Conservation (phyloP, 441 rosid species). For the Populus hybrid region DNA sequence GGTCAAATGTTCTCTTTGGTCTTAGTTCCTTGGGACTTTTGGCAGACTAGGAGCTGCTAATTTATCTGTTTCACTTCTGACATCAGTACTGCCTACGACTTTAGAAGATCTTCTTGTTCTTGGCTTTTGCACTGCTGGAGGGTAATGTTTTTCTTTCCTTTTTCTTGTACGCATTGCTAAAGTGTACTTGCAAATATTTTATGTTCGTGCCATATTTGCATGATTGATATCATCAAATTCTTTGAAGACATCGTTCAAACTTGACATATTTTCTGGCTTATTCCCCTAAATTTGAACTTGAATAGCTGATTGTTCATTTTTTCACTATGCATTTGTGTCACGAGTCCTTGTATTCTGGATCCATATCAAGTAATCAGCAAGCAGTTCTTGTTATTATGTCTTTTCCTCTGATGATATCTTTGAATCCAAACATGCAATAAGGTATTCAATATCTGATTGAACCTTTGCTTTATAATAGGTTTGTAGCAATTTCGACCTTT, state of each 20-base stretch:
- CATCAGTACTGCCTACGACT: conserved; percentile 79
- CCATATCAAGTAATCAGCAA: background rate
- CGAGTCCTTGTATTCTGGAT: background rate
- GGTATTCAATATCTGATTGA: conserved; percentile 7
- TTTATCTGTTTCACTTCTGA: conserved; percentile 81
- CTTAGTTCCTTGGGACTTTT: conserved; percentile 72
- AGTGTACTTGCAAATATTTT: background rate
- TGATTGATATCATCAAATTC: background rate
- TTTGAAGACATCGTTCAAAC: background rate
- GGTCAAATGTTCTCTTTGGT: conserved; percentile 19
- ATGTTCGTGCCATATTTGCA: background rate
- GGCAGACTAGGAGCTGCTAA: conserved; percentile 93
- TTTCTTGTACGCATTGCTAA: conserved; percentile 5
- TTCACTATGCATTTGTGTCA: background rate
- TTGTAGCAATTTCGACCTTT: conserved; percentile 69
- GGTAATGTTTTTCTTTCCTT: conserved; percentile 37
- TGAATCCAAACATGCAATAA: background rate
- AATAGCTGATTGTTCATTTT: background rate
- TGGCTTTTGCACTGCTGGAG: conserved; percentile 92
- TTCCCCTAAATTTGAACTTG: background rate
- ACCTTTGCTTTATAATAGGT: conserved; percentile 40
- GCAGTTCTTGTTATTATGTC: background rate
- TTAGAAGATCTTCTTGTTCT: conserved; percentile 88
- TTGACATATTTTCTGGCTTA: background rate
- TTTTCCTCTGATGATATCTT: background rate